A percentile compares a stretch with the other conserved stretches of the same genome.
These are phyloP conservation scores for Euphorbia lathyris DNA, from an alignment of 345 rosid genomes.

Conservation along the genomic window DNA sequence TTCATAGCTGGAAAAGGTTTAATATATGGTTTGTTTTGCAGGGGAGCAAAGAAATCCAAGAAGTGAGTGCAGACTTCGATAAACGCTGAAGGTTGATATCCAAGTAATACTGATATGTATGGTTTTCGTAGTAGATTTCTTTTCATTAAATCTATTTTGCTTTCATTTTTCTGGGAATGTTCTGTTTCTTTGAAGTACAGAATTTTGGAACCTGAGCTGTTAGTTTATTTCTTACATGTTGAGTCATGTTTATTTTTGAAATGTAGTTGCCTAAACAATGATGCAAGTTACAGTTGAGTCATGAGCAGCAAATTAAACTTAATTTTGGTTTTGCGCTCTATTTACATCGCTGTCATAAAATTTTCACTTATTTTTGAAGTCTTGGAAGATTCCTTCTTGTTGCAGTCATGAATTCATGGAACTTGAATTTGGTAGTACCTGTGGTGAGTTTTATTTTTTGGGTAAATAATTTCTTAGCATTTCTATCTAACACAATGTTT, in stretches of 20 bases:
- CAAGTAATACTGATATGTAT: constrained; percentile 12
- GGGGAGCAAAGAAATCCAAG: constrained; percentile 25
- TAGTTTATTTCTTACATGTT: constrained; percentile 11
- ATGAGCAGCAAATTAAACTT: too few species aligned
- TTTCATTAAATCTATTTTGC: constrained; percentile 11
- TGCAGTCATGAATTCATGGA: too few species aligned
- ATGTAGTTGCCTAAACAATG: not conserved
- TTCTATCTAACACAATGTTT: too few species aligned
- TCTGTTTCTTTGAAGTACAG: constrained; percentile 14
- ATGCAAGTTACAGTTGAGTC: not conserved
- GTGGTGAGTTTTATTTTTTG: too few species aligned
- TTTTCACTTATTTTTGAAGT: too few species aligned
- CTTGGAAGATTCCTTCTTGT: too few species aligned
- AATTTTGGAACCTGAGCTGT: constrained; percentile 23
- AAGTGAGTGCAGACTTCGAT: constrained; percentile 11
- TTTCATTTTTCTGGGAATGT: constrained; percentile 20
- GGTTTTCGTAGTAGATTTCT: constrained; percentile 25
- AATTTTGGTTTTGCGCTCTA: not conserved
- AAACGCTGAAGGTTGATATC: constrained; percentile 14
- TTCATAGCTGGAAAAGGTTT: not conserved
- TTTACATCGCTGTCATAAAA: too few species aligned
- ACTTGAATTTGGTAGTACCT: too few species aligned
- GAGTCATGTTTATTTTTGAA: constrained; percentile 11
- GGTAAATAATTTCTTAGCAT: too few species aligned
- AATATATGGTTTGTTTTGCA: constrained; percentile 1